Base-by-base conservation (phyloP, 2,329 filamentous ascomycete species). In the Ophiocordyceps camponoti-floridani region DNA sequence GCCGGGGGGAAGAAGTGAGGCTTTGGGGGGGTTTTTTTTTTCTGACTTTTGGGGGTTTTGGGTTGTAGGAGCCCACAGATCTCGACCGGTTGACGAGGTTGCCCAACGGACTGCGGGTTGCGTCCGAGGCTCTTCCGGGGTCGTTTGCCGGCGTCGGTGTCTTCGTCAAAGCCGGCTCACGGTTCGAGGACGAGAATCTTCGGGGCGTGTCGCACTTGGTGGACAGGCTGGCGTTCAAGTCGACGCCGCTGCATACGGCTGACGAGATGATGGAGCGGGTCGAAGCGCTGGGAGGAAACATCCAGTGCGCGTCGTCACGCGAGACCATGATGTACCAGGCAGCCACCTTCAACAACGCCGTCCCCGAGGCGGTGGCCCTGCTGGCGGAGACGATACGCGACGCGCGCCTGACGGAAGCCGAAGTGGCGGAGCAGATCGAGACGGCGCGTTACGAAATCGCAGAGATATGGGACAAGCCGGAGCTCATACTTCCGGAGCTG, bases 241-340 rank as follows among this genome's bases (percentile, higher is more conserved):
- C 78, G 5, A 96, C 91, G 0, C 73, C 73, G 31, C 67, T 69
- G 33, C 78, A 79, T 48, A 76, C 76, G 0, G 77, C 79, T 46
- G 88, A 95, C 62, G 71, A 87, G 53, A 91, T 96, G 79, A 69
- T 94, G 18, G 86, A 94, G 62, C 72, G 79, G 31, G 73, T 95
- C 31, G 91, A 96, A 63, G 81, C 79, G 0, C 69, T 98, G 3
- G 91, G 91, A 33, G 91, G 91, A 30, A 95, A 95, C 60, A 89
- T 98, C 47, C 88, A 96, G 65, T 98, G 91, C 65, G 88, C 89
- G 11, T 95, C 88, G 1, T 94, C 87, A 2, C 75, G 91, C 51
- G 91, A 98, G 64, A 86, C 86, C 46, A 76, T 98, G 65, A 98
- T 98, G 91, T 98, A 98, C 68, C 91, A 98, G 63, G 85, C 87